Conservation (phyloP, 257 asterid genomes). For the Solanum chiquidenum region DNA sequence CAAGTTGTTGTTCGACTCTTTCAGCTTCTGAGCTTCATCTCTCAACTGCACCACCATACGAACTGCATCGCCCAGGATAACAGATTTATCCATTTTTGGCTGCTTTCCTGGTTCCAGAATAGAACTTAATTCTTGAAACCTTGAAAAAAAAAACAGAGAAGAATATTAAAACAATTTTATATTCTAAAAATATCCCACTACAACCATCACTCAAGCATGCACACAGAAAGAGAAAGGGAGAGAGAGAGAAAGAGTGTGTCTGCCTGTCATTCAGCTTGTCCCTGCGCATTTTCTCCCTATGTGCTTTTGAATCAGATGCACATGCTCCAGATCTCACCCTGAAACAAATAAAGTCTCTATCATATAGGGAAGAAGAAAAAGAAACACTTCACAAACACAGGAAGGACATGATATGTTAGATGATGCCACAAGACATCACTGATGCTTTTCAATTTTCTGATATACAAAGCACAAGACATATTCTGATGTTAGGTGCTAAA, state of each 20-base stretch:
- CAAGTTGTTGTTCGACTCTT: conserved; percentile 26
- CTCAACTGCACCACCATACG: conserved; percentile 43
- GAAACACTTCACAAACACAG: background rate
- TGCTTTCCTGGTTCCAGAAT: conserved; percentile 54
- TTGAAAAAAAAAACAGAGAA: conserved; percentile 5
- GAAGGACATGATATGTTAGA: background rate
- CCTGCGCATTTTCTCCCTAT: conserved; percentile 52
- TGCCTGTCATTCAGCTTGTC: conserved; percentile 55
- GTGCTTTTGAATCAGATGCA: conserved; percentile 46
- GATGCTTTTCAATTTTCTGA: background rate
- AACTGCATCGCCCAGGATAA: conserved; percentile 38
- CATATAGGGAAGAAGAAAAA: background rate
- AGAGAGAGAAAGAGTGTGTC: conserved; percentile 1
- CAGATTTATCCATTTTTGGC: conserved; percentile 44
- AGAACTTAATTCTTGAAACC: conserved; percentile 51
- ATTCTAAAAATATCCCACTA: background rate
- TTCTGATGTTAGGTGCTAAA: background rate
- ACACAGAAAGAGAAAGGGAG: background rate
- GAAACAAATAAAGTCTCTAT: background rate
- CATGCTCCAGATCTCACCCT: conserved; percentile 34
- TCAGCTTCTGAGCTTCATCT: conserved; percentile 45
- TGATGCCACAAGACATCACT: background rate
- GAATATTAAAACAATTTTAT: background rate
- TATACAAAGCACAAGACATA: background rate
- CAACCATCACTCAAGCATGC: background rate